Conservation (phyloP, 331 rosid species). For the Telfairia occidentalis region DNA sequence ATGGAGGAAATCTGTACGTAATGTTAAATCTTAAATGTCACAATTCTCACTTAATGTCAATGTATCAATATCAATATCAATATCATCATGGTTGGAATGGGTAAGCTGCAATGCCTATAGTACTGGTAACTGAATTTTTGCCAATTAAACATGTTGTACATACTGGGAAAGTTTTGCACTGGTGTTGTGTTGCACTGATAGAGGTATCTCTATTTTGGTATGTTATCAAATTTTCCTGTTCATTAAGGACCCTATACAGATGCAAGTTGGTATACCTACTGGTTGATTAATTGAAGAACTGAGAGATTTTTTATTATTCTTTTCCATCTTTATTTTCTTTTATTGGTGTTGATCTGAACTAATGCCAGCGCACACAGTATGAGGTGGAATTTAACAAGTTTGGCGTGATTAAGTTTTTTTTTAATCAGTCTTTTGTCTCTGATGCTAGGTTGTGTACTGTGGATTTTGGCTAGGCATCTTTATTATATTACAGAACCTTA, state of each 20-base stretch:
- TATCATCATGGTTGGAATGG: neutral
- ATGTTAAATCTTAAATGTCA: neutral
- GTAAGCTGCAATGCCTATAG: neutral
- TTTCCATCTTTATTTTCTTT: neutral
- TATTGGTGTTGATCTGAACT: neutral
- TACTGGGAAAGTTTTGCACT: neutral
- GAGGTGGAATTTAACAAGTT: neutral
- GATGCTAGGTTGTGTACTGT: neutral
- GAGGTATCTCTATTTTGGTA: neutral
- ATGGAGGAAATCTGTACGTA: neutral
- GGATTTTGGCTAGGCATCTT: neutral
- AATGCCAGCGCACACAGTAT: neutral
- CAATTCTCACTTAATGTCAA: neutral
- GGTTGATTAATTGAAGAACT: neutral
- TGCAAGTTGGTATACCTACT: neutral
- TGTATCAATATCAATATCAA: neutral
- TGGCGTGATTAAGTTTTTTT: neutral
- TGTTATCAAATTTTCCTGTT: neutral
- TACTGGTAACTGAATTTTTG: neutral
- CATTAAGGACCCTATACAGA: neutral
- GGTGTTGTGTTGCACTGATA: neutral
- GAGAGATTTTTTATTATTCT: neutral
- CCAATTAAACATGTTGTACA: neutral
- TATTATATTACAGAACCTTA: neutral
- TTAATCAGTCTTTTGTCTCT: neutral